Evolutionary conservation across 768 basidiomycete species (phyloP).

Genomic region (Boletus reticuloceps): DNA sequence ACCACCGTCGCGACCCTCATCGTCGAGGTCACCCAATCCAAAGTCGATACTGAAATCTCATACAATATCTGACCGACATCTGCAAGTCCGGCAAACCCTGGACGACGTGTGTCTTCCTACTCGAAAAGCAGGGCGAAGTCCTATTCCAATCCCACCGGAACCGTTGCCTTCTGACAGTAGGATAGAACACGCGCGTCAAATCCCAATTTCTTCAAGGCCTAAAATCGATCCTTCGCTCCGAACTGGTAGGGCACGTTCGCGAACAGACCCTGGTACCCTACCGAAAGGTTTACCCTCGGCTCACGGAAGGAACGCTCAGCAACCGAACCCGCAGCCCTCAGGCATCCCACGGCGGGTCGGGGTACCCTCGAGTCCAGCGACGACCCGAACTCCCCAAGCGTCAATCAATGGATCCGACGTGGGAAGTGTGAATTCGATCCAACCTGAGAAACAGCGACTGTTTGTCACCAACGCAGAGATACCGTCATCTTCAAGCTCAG

Average conservation of each 20-base stretch:
- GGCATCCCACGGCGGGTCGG: constrained; percentile 27
- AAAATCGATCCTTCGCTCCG: constrained; percentile 14
- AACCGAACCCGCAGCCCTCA: constrained; percentile 13
- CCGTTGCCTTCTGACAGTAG: neutral
- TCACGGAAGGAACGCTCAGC: constrained; percentile 6
- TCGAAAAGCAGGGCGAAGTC: constrained; percentile 13
- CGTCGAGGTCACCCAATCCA: constrained; percentile 27
- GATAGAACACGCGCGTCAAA: constrained; percentile 7
- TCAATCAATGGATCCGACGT: constrained; percentile 25
- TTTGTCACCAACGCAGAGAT: constrained; percentile 46
- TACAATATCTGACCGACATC: constrained; percentile 16
- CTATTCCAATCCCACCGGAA: constrained; percentile 9
- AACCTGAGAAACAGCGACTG: constrained; percentile 36
- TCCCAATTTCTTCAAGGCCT: constrained; percentile 1
- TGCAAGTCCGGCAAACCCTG: constrained; percentile 7
- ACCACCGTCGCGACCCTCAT: constrained; percentile 15
- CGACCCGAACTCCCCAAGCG: constrained; percentile 8
- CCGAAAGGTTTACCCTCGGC: constrained; percentile 9
- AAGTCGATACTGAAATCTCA: constrained; percentile 33
- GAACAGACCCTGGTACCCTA: constrained; percentile 27
- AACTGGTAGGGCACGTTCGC: constrained; percentile 27
- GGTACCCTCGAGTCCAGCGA: constrained; percentile 13
- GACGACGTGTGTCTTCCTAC: constrained; percentile 6
- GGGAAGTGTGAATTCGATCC: constrained; percentile 29
- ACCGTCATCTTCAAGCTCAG: constrained; percentile 36